Percentiles rank a stretch among this genome's conserved stretches.
Evolutionary conservation across 257 asterid species (phyloP).

Genomic region (Solanum piurae): DNA sequence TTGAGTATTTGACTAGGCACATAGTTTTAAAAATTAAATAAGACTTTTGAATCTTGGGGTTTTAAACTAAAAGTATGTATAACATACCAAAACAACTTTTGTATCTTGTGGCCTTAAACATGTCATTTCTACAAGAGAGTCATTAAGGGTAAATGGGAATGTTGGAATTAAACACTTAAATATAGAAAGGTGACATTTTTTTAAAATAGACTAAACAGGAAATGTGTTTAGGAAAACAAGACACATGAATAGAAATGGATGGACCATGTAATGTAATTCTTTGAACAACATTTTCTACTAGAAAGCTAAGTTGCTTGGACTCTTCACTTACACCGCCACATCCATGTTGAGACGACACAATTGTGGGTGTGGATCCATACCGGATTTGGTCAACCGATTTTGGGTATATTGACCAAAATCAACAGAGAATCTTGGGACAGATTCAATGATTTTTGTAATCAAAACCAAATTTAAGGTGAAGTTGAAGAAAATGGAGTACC

Average conservation of each 20-base stretch:
- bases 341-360: not conserved
- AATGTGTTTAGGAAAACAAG: not conserved
- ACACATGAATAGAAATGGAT: not conserved
- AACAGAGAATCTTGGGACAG: not conserved
- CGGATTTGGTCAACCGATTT: not conserved
- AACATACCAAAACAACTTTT: not conserved
- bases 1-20: not conserved
- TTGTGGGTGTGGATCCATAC: not conserved
- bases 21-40: not conserved
- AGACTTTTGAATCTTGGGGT: not conserved
- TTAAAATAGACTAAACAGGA: not conserved
- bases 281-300: not conserved
- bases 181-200: not conserved
- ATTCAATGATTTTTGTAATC: not conserved
- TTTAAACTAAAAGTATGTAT: not conserved
- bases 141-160: not conserved
- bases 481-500: not conserved
- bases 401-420: not conserved
- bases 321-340: not conserved
- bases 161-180: not conserved
- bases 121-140: not conserved
- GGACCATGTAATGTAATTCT: not conserved
- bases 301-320: not conserved
- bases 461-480: not conserved
- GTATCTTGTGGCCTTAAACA: not conserved